Conservation (phyloP, 176 grass and related monocot genomes). For the Rhynchospora pubera region DNA sequence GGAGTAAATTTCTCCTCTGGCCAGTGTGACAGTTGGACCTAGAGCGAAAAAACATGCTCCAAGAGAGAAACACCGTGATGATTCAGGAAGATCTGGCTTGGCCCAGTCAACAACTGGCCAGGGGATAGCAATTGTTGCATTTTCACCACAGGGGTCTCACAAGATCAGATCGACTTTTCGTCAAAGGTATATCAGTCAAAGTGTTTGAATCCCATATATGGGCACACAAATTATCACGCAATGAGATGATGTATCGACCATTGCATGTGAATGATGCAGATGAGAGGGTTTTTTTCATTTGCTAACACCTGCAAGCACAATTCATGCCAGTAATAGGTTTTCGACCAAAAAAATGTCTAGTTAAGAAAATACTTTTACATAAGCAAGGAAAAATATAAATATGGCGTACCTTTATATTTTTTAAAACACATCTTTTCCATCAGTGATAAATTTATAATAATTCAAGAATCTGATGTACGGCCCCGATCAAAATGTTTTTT, state of each 20-base stretch:
- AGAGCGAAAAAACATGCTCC: conserved; percentile 32
- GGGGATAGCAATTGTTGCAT: conserved; percentile 37
- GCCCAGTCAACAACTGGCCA: conserved; percentile 40
- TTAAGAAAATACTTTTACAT: neutral
- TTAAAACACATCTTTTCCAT: conserved; percentile 48
- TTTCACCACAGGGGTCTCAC: conserved; percentile 49
- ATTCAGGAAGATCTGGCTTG: conserved; percentile 3
- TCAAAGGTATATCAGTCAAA: neutral
- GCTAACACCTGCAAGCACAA: conserved; percentile 40
- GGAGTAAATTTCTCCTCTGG: conserved; percentile 66
- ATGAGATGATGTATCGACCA: conserved; percentile 59
- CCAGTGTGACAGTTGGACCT: conserved; percentile 50
- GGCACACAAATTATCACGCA: too few species aligned
- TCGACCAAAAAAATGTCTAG: neutral
- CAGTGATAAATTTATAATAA: conserved; percentile 29
- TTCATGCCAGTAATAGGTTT: neutral
- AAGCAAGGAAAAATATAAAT: neutral
- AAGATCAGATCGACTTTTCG: conserved; percentile 34
- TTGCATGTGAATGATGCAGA: conserved; percentile 63
- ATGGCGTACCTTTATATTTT: conserved; percentile 59
- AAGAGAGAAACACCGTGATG: conserved; percentile 25
- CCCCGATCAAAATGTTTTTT: too few species aligned
- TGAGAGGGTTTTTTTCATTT: conserved; percentile 46
- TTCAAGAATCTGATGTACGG: conserved; percentile 53
- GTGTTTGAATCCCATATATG: conserved; percentile 59